A percentile compares a stretch with the other conserved stretches of the same genome.
phyloP scores from a whole-genome alignment of 306 rosid species.

The Cercis canadensis region DNA sequence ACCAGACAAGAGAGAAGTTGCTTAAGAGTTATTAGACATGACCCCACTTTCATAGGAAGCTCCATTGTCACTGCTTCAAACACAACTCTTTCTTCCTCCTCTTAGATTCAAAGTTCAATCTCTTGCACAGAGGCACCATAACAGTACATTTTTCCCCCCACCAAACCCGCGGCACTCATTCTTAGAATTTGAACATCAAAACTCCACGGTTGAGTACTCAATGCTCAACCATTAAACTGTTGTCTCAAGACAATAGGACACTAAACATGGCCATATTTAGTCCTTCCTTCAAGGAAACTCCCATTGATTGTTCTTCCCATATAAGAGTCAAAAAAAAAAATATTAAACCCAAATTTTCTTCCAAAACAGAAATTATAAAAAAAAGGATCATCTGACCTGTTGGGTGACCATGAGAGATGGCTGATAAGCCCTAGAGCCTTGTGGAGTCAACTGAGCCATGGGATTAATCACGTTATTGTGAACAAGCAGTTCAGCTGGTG shows the following conservation, averaged over 20 bases:
- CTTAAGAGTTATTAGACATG: not conserved
- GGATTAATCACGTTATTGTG: conserved; percentile 21
- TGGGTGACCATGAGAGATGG: conserved; percentile 29
- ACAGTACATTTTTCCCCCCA: conserved; percentile 2
- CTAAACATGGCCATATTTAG: not conserved
- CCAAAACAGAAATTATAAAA: not conserved
- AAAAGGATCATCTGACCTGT: conserved; percentile 53
- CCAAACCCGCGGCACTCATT: no score
- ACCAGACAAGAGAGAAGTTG: conserved; percentile 1
- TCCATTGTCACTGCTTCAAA: not conserved
- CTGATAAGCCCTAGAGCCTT: conserved; percentile 22
- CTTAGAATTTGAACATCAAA: no score
- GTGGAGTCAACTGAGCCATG: conserved; percentile 38
- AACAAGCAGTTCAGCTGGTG: conserved; percentile 23
- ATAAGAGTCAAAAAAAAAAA: not conserved
- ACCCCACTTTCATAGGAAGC: conserved; percentile 12
- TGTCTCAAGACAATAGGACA: no score
- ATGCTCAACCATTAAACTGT: no score
- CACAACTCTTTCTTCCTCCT: not conserved
- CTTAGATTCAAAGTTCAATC: not conserved
- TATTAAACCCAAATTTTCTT: not conserved
- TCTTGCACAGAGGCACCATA: not conserved
- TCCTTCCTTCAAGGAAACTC: not conserved
- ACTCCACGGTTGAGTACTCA: no score
- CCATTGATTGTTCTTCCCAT: not conserved